Percentiles rank a stretch among this genome's conserved stretches.
These are phyloP conservation scores for Emydomyces testavorans DNA, from an alignment of 2,329 filamentous ascomycete species.

Conservation along the genomic window DNA sequence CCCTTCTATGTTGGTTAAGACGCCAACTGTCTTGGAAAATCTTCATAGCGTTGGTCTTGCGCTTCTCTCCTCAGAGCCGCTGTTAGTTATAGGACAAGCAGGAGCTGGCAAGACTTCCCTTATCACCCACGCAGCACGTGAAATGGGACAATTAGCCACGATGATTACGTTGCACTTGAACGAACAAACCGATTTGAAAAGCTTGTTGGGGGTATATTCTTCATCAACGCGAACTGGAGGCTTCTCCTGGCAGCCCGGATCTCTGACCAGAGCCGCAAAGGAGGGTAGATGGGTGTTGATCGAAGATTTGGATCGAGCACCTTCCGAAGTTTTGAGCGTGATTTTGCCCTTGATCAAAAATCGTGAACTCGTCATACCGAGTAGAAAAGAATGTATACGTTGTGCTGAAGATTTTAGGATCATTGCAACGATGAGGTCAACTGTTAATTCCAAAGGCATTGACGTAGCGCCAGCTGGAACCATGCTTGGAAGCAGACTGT, in stretches of 20 bases:
- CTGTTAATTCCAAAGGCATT: constrained; percentile 53
- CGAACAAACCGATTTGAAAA: constrained; percentile 95
- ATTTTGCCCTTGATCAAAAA: constrained; percentile 85
- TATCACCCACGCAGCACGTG: constrained; percentile 67
- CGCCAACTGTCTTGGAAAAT: constrained; percentile 61
- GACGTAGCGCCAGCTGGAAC: constrained; percentile 55
- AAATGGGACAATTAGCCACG: constrained; percentile 63
- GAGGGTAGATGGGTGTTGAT: constrained; percentile 96
- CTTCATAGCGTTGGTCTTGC: constrained; percentile 56
- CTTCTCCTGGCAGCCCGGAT: constrained; percentile 84
- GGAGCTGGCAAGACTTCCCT: constrained; percentile 86
- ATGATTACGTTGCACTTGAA: constrained; percentile 95
- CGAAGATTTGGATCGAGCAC: constrained; percentile 89
- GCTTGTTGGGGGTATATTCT: constrained; percentile 87
- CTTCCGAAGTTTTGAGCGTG: constrained; percentile 87
- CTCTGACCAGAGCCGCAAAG: constrained; percentile 82
- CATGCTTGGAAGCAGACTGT: constrained; percentile 75
- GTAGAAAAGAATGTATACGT: constrained; percentile 70
- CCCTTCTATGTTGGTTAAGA: constrained; percentile 51
- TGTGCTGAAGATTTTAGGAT: constrained; percentile 80
- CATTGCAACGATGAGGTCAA: constrained; percentile 77
- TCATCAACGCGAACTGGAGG: constrained; percentile 77
- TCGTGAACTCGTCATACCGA: constrained; percentile 81
- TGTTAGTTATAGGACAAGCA: constrained; percentile 69
- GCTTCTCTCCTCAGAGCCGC: constrained; percentile 56